A percentile compares a stretch with the other conserved stretches of the same genome.
Conservation (phyloP, 1,284 basidiomycete species). For the Takashimella koratensis region DNA sequence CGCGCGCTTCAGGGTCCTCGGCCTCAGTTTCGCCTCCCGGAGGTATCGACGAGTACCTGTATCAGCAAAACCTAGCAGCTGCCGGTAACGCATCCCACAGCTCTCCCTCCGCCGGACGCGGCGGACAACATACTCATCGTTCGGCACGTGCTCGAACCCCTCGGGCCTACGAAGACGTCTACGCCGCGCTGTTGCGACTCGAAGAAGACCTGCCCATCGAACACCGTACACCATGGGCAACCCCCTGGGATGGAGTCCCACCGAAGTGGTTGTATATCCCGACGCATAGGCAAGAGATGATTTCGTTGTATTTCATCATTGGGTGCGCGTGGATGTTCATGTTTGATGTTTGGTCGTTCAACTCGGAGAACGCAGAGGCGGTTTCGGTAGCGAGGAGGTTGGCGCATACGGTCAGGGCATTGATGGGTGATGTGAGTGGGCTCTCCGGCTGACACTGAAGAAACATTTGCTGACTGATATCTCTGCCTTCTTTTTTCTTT, state of each 20-base stretch:
- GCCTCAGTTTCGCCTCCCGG: constrained; percentile 2
- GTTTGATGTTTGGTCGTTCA: constrained; percentile 36
- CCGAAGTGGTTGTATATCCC: constrained; percentile 17
- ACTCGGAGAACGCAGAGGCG: constrained; percentile 27
- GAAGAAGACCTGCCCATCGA: constrained; percentile 36
- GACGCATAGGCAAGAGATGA: not conserved
- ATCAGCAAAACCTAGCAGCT: constrained; percentile 14
- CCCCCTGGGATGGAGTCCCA: constrained; percentile 25
- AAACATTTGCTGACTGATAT: not conserved
- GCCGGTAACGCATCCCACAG: not conserved
- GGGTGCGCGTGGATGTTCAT: constrained; percentile 45
- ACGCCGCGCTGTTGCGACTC: constrained; percentile 23
- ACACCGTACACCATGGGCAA: constrained; percentile 32
- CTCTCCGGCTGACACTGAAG: not conserved
- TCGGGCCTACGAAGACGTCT: constrained; percentile 32
- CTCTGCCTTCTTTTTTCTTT: not conserved
- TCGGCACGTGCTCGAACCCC: constrained; percentile 29
- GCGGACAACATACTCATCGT: too few species aligned
- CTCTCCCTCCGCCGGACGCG: not conserved
- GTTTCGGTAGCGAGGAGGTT: constrained; percentile 34
- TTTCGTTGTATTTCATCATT: constrained; percentile 28
- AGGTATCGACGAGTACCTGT: constrained; percentile 29
- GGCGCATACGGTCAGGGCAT: constrained; percentile 14
- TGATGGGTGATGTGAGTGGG: constrained; percentile 8
- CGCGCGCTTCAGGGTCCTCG: constrained; percentile 8